Percentiles rank a stretch among this genome's conserved stretches.
These are phyloP conservation scores for Ceratocystis eucalypticola DNA, from an alignment of 2,329 filamentous ascomycete species.

Conservation along the genomic window DNA sequence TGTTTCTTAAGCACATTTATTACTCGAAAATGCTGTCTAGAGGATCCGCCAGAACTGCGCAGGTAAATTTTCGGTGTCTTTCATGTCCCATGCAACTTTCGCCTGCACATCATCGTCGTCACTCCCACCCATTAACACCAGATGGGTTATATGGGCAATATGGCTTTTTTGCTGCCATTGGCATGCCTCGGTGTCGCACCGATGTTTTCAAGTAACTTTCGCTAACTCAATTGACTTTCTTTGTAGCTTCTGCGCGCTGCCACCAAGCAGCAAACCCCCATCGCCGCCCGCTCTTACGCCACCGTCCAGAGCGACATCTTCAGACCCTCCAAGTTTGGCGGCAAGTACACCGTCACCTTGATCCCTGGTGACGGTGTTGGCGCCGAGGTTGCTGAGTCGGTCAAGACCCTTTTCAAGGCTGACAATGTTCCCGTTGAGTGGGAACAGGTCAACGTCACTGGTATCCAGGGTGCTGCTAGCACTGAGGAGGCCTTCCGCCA, in stretches of 20 bases:
- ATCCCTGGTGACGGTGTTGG: slow-evolving; percentile 99
- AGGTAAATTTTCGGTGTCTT: slow-evolving; percentile 35
- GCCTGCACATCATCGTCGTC: neutral
- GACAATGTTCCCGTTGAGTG: slow-evolving; percentile 97
- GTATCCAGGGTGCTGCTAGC: slow-evolving; percentile 63
- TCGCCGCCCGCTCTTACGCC: slow-evolving; percentile 48
- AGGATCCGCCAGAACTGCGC: slow-evolving; percentile 42
- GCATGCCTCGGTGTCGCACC: slow-evolving; percentile 23
- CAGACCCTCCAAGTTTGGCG: slow-evolving; percentile 96
- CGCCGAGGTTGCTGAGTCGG: slow-evolving; percentile 91
- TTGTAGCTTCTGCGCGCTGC: slow-evolving; percentile 39
- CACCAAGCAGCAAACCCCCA: slow-evolving; percentile 30
- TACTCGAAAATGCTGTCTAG: slow-evolving; percentile 42
- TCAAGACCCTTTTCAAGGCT: slow-evolving; percentile 99
- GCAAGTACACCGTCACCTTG: slow-evolving; percentile 97
- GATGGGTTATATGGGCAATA: neutral
- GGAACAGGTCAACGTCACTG: slow-evolving; percentile 95
- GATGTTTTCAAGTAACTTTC: slow-evolving; percentile 1
- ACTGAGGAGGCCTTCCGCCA: slow-evolving; percentile 93
- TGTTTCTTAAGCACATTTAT: slow-evolving; percentile 11
- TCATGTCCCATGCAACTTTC: neutral
- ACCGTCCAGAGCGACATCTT: slow-evolving; percentile 91
- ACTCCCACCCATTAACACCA: neutral
- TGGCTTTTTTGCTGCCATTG: neutral
- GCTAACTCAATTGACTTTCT: neutral